These are phyloP conservation scores for Pyrenopolyporus hunteri DNA, from an alignment of 495 filamentous ascomycete species.

Conservation along the genomic window DNA sequence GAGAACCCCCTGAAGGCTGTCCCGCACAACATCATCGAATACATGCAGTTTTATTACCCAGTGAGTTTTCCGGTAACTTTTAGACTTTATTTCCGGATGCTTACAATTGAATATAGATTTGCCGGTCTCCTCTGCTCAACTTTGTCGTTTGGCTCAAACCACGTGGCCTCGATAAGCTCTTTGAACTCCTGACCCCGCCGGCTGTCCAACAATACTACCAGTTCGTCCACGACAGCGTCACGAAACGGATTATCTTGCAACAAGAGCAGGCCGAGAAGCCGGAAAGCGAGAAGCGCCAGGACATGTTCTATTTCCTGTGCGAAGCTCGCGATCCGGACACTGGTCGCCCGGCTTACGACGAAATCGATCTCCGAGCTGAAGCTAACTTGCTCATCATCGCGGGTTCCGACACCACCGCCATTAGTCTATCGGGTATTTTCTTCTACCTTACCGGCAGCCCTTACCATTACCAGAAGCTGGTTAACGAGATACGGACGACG, in stretches of 20 bases:
- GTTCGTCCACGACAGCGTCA: conserved; percentile 27
- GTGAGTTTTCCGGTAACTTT: conserved; percentile 10
- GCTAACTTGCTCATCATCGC: conserved; percentile 38
- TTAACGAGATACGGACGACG: conserved; percentile 49
- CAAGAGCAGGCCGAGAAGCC: conserved; percentile 2
- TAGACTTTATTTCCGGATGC: neutral
- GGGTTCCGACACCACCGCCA: conserved; percentile 48
- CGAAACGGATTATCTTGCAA: conserved; percentile 11
- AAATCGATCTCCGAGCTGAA: conserved; percentile 31
- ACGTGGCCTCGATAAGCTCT: conserved; percentile 14
- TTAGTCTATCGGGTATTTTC: conserved; percentile 56
- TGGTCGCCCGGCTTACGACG: conserved; percentile 29
- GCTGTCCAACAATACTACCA: neutral
- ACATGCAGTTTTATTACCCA: conserved; percentile 32
- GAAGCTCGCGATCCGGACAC: conserved; percentile 41
- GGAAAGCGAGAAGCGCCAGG: conserved; percentile 30
- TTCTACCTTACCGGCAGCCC: conserved; percentile 57
- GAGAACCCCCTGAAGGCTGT: conserved; percentile 33
- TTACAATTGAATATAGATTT: conserved; percentile 2
- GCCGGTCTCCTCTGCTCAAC: conserved; percentile 10
- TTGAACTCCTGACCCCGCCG: neutral
- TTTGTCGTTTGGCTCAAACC: conserved; percentile 29
- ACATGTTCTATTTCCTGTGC: conserved; percentile 45
- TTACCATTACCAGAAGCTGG: conserved; percentile 45
- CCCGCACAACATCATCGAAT: conserved; percentile 31